Evolutionary conservation across 73 alveolate species (phyloP), one percentile per base, ranked within the genome.

Genomic region (Stentor coeruleus): DNA sequence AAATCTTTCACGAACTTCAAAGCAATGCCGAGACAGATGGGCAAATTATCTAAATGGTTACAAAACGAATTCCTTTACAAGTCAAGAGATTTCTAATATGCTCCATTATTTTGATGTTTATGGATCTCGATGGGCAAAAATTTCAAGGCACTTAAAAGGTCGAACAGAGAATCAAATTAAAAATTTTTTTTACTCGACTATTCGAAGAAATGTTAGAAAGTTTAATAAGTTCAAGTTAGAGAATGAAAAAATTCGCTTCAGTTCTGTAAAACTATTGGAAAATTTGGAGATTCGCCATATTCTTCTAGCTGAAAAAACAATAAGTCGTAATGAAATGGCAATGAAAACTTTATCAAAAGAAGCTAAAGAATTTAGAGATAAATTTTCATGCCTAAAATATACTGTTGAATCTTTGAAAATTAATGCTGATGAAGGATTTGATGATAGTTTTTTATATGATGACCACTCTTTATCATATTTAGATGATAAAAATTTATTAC

Each of bases 1-100:
- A 6, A 49, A 49, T 49, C 66, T 49, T 49, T 6, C 20, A 6
- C 66, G 66, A 20, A 49, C 66, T 11, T 20, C 66, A 49, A 49
- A 49, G 66, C 66, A 49, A 49, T 49, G 66, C 66, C 6, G 66
- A 49, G 66, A 49, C 66, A 6, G 66, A 6, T 49, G 66, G 66
- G 20, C 66, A 6, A 49, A 49, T 20, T 49, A 6, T 11, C 20
- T 49, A 49, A 49, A 49, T n/a, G n/a, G n/a, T n/a, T n/a, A n/a
- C n/a, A n/a, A n/a, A n/a, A n/a, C n/a, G n/a, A n/a, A n/a, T n/a
- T n/a, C 66, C 20, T 49, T 49, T 49, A 11, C 66, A 49, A 49
- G 20, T 6, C 28, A 49, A 49, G 66, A 49, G 20, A 20, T 11
- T 11, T 11, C 6, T 11, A 49, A 20, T 11, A 49, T 49, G 6